Base-by-base conservation (phyloP, 2,329 filamentous ascomycete species). In the Phialophora macrospora region DNA sequence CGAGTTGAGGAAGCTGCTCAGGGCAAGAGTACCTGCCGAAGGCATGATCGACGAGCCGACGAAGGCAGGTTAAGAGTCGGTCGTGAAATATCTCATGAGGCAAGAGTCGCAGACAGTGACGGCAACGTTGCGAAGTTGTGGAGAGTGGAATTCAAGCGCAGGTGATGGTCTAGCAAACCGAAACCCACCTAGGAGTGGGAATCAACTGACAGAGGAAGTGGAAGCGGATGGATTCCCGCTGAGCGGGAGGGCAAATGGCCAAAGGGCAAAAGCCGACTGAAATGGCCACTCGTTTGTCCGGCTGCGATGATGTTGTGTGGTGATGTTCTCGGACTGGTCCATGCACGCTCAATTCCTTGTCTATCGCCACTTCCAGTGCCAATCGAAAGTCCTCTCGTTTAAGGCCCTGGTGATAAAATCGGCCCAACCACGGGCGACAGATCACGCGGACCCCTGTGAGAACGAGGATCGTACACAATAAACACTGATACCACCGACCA, bases 1-100 rank as follows among this genome's bases (percentile, higher is more conserved):
- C 7, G 65, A 34, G 51, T 67, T 69, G 34, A 69, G 63, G 54
- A 69, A 67, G 34, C 54, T 67, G 60, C 65, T 67, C 55, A 69
- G 26, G 30, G 67, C 66, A 22, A 65, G 51, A 38, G 62, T 67
- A 22, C 62, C 62, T 55, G 63, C 56, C 11, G 49, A 48, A 67
- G 67, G 67, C 67, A 69, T 69, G 52, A 54, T 69, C 55, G 55
- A 30, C n/a, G 38, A 24, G 56, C 55, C 59, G 54, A 52, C 41
- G 55, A 9, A 17, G 64, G 59, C 62, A 32, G 24, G 12, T 28
- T 48, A 61, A 28, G 6, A 51, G 52, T 17, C 38, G 24, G 17
- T 60, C 26, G 34, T 32, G 17, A n/a, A 22, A 12, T 12, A 28
- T 49, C 22, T 63, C 55, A 55, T 49, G 28, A 28, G 28, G 28